Conservation (phyloP, 1,139 yeast genomes). For the Saccharomyces pastorianus region DNA sequence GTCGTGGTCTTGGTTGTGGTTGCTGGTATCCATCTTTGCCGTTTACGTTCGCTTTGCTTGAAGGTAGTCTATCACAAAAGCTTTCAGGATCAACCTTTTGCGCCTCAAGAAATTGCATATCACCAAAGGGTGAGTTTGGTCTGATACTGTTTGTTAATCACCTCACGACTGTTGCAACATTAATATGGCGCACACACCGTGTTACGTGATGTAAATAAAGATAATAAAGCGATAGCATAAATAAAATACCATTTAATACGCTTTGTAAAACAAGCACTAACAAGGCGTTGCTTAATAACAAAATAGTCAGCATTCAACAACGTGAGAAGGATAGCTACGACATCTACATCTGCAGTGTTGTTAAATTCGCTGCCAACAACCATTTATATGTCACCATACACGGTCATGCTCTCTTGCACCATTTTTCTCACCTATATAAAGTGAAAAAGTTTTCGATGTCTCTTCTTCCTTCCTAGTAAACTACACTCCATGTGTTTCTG, state of each 20-base stretch:
- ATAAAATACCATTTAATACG: not conserved
- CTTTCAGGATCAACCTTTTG: not conserved
- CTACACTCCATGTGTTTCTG: not conserved
- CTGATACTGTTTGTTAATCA: not conserved
- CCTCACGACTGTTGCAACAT: slow-evolving; percentile 1
- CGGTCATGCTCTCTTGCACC: not conserved
- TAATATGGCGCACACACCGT: not conserved
- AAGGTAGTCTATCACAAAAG: not conserved
- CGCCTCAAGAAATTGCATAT: not conserved
- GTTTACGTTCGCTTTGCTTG: not conserved
- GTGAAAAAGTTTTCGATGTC: not conserved
- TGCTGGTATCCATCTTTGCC: not conserved
- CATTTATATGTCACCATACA: not conserved
- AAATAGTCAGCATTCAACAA: not conserved
- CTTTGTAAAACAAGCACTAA: not conserved
- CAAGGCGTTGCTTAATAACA: not conserved
- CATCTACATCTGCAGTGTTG: not conserved
- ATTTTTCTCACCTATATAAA: not conserved
- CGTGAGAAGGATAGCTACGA: not conserved
- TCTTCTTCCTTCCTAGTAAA: not conserved
- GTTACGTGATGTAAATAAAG: not conserved
- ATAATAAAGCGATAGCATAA: not conserved
- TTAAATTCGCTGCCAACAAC: not conserved
- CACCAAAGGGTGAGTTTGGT: not conserved
- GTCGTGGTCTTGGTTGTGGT: not conserved